Conservation (phyloP, 306 rosid genomes). For the Urtica urens region DNA sequence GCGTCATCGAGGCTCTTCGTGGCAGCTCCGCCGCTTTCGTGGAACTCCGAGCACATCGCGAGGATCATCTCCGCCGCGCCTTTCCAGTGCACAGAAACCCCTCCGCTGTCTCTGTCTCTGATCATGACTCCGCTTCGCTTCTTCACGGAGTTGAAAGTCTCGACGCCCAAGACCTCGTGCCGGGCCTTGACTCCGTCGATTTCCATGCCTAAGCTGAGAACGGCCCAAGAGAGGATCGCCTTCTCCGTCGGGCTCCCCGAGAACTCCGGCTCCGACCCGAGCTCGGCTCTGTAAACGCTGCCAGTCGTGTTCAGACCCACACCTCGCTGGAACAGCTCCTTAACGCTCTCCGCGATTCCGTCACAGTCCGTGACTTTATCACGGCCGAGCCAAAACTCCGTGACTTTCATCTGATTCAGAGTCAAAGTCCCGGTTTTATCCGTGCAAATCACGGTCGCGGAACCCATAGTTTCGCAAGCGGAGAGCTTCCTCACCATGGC, state of each 20-base stretch:
- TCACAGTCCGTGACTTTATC: conserved; percentile 27
- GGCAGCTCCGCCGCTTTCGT: conserved; percentile 34
- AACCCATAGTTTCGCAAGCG: conserved; percentile 91
- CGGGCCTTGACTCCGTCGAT: conserved; percentile 44
- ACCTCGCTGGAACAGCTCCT: conserved; percentile 47
- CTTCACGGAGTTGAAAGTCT: conserved; percentile 77
- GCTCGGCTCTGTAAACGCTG: conserved; percentile 35
- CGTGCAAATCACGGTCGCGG: conserved; percentile 79
- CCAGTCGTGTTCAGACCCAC: conserved; percentile 73
- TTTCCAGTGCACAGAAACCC: conserved; percentile 72
- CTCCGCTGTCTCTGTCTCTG: conserved; percentile 32
- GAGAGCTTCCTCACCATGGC: conserved; percentile 91
- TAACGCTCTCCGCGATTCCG: conserved; percentile 26
- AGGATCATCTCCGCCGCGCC: conserved; percentile 84
- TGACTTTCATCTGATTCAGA: conserved; percentile 66
- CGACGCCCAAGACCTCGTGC: conserved; percentile 45
- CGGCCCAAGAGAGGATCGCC: conserved; percentile 70
- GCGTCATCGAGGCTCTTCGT: conserved; percentile 35
- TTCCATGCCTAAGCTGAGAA: conserved; percentile 48
- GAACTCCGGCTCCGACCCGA: conserved; percentile 47
- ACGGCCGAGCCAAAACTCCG: conserved; percentile 57
- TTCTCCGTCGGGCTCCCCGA: conserved; percentile 86
- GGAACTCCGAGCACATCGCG: conserved; percentile 55
- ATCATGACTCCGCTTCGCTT: conserved; percentile 69
- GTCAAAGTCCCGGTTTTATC: conserved; percentile 86